A percentile compares a stretch with the other conserved stretches of the same genome.
Evolutionary conservation across 352 stramenopile genomes (phyloP).

Genomic region (Peronospora belbahrii): DNA sequence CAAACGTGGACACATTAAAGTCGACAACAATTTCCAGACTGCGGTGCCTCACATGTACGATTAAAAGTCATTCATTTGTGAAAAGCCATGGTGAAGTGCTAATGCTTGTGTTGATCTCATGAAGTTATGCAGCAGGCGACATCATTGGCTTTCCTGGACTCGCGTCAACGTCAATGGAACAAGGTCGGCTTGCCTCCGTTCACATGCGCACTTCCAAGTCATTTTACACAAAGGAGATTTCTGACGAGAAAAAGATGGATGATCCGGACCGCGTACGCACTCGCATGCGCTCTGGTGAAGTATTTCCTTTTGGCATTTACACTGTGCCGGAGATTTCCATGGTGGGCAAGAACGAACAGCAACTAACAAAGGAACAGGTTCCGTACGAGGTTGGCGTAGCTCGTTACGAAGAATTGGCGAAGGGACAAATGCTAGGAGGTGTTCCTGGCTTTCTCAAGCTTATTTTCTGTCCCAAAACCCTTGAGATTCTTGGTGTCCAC

Average conservation of each 20-base stretch:
- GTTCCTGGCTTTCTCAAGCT: conserved; percentile 79
- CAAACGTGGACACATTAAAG: conserved; percentile 78
- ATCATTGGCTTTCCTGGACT: conserved; percentile 87
- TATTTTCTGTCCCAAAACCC: conserved; percentile 72
- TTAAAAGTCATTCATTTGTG: background rate
- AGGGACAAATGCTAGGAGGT: conserved; percentile 79
- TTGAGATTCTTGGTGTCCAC: conserved; percentile 74
- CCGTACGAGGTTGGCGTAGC: conserved; percentile 75
- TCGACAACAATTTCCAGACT: conserved; percentile 88
- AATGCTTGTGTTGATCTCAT: conserved; percentile 5
- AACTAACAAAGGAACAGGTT: conserved; percentile 66
- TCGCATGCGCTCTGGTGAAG: conserved; percentile 79
- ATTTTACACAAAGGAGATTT: conserved; percentile 48
- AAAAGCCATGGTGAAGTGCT: background rate
- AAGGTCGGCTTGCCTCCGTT: conserved; percentile 76
- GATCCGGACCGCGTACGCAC: conserved; percentile 65
- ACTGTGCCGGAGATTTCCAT: conserved; percentile 86
- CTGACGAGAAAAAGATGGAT: conserved; percentile 38
- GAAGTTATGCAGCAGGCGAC: conserved; percentile 84
- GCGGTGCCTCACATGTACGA: conserved; percentile 80
- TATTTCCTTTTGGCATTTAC: conserved; percentile 85
- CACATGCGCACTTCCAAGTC: conserved; percentile 78
- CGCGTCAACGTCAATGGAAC: conserved; percentile 88
- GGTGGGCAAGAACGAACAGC: conserved; percentile 86
- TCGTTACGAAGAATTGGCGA: conserved; percentile 78